Evolutionary conservation across 192 early-diverging fungal genomes (phyloP), one percentile per base, ranked within the genome.

Genomic region (Gonapodya sp.): DNA sequence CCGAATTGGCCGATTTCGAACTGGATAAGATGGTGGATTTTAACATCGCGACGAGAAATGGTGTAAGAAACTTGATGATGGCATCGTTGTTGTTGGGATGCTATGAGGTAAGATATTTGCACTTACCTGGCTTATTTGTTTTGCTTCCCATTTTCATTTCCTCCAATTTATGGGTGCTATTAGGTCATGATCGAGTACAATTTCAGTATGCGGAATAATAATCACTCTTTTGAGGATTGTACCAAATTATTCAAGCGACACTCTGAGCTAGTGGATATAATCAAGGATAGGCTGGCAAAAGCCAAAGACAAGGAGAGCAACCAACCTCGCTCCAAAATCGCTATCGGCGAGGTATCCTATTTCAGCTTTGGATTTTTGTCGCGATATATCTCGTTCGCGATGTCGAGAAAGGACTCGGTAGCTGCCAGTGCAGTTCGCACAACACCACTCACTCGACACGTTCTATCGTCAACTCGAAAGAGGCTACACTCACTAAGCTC

Each of bases 111-210:
- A n/a, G n/a, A n/a, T n/a, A n/a, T n/a, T n/a, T n/a, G n/a, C n/a
- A n/a, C n/a, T n/a, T n/a, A n/a, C n/a, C n/a, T n/a, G n/a, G n/a
- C n/a, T n/a, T n/a, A n/a, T n/a, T n/a, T n/a, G n/a, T 64, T 64
- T 8, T 64, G 46, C 46, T 64, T 24, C 46, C 24, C 8, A 64
- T 8, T 64, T 64, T 8, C 46, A 16, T 64, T 64, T 24, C 24
- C 8, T 64, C 46, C 8, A 64, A 24, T 64, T 64, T 8, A 64
- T 64, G 46, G 8, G 24, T 16, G 46, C 24, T 64, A 64, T 24
- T 64, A 64, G 46, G 46, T 64, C 8, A 64, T 64, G 46, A 64
- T 64, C 46, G 46, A 64, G 46, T 64, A 64, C 46, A 64, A 64
- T 24, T 64, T 64, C 46, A 64, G 24, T 16, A 64, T 64, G 46